Base-by-base conservation (phyloP, 2,329 filamentous ascomycete genomes). In the Colletotrichum lupini region DNA sequence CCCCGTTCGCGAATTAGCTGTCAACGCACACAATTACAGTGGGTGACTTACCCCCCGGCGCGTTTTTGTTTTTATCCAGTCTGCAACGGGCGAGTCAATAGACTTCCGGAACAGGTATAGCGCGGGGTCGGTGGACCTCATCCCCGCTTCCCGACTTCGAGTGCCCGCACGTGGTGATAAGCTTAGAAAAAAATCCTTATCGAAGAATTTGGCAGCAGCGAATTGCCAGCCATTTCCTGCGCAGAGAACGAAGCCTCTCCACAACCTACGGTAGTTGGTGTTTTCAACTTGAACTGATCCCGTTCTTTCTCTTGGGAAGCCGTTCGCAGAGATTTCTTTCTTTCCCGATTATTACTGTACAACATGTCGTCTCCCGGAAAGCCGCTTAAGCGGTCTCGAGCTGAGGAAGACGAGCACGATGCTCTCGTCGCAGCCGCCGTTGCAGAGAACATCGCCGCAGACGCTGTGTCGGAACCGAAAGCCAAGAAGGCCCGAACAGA, bases 401-500 rank as follows among this genome's bases (percentile, higher is more conserved):
- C 62, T 24, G 72, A 74, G 30, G 71, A 73, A 42, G 64, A 66
- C 22, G 64, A 68, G 35, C 70, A 76, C 52, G 70, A 75, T 35
- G 68, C 70, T 28, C 64, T 74, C 42, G 69, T 73, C 19, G 67
- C 73, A 52, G 59, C 74, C 30, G 72, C 72, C 32, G 72, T 72
- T 58, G 70, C 68, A 61, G 56, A 75, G 64, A 72, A 78, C 32
- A 77, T 79, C 24, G 80, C 80, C 65, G 79, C 79, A 79, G 65
- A 82, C 80, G 56, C 83, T 85, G 16, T 64, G 46, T 66, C 74
- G 28, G 42, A 75, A 52, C 74, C 74, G 11, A 75, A 75, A 16
- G 79, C 83, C 49, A 92, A 92, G 80, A 91, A 90, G 78, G 83
- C 87, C 35, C 85, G 88, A 75, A 86, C 89, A 70, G 90, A 92